phyloP scores from a whole-genome alignment of 768 basidiomycete species.

The Galerina sulciceps region DNA sequence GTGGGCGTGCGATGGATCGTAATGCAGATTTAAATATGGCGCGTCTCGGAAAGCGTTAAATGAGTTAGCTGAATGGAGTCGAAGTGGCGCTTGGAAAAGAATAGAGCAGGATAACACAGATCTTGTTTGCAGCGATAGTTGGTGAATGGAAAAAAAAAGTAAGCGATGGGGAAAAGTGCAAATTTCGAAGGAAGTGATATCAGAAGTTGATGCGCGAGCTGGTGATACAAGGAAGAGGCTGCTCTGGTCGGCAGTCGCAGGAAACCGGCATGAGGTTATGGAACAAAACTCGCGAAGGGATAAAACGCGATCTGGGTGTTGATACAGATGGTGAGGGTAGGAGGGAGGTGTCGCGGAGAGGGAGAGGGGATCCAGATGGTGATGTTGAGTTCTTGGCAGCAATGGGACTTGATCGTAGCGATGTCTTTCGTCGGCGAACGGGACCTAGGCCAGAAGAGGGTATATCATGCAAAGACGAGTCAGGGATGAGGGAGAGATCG shows the following conservation, averaged over 20 bases:
- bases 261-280: constrained; percentile 68
- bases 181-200: constrained; percentile 8
- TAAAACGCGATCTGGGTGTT: constrained; percentile 43
- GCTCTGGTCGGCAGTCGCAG: constrained; percentile 33
- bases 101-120: constrained; percentile 10
- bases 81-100: constrained; percentile 12
- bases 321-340: constrained; percentile 23
- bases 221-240: constrained; percentile 34
- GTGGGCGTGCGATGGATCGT: constrained; percentile 25
- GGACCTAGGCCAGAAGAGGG: constrained; percentile 46
- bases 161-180: constrained; percentile 15
- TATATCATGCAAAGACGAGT: constrained; percentile 18
- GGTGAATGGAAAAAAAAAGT: constrained; percentile 13
- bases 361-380: constrained; percentile 18
- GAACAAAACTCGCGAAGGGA: constrained; percentile 54
- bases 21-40: constrained; percentile 27
- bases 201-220: constrained; percentile 27
- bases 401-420: constrained; percentile 54
- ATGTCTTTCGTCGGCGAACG: constrained; percentile 61
- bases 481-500: constrained; percentile 64
- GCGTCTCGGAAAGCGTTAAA: constrained; percentile 22
- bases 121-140: constrained; percentile 14
- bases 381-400: constrained; percentile 12
- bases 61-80: constrained; percentile 17
- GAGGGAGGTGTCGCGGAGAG: constrained; percentile 28